phyloP scores from a whole-genome alignment of 192 early-diverging fungal genomes.

The Spizellomyces sp. region DNA sequence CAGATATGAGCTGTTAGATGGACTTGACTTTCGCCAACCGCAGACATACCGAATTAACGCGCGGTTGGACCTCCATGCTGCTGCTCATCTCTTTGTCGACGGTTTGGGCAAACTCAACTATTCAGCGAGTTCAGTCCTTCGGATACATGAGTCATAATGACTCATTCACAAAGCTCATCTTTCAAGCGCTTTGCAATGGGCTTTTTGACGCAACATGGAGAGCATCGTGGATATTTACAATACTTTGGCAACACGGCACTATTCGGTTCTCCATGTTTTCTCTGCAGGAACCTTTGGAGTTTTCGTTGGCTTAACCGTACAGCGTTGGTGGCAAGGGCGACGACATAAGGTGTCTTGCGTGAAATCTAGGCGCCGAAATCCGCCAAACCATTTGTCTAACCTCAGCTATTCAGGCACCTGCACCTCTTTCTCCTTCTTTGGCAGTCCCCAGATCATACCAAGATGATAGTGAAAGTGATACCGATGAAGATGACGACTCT shows the following conservation, averaged over 20 bases:
- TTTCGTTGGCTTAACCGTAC: neutral
- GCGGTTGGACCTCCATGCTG: slow-evolving; percentile 5
- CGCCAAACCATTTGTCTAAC: too few relatives aligned
- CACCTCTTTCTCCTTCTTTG: too few relatives aligned
- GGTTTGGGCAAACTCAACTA: too few relatives aligned
- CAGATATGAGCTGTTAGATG: neutral
- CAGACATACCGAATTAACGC: slow-evolving; percentile 14
- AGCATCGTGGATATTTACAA: too few relatives aligned
- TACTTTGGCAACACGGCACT: neutral
- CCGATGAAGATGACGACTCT: slow-evolving; percentile 3
- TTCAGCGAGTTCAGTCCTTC: too few relatives aligned
- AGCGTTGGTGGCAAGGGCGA: neutral
- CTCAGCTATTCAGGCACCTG: too few relatives aligned
- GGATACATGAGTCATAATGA: too few relatives aligned
- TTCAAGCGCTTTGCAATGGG: too few relatives aligned
- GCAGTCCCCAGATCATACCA: neutral
- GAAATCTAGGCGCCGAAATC: too few relatives aligned
- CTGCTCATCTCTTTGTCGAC: too few relatives aligned
- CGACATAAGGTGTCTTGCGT: neutral
- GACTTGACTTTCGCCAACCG: neutral
- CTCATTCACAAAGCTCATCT: too few relatives aligned
- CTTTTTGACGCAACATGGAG: too few relatives aligned
- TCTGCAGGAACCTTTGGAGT: neutral
- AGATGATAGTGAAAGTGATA: slow-evolving; percentile 7
- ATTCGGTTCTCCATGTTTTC: neutral